Evolutionary conservation across 306 rosid species (phyloP), one percentile per base, ranked within the genome.

Genomic region (Lathyrus sativus): DNA sequence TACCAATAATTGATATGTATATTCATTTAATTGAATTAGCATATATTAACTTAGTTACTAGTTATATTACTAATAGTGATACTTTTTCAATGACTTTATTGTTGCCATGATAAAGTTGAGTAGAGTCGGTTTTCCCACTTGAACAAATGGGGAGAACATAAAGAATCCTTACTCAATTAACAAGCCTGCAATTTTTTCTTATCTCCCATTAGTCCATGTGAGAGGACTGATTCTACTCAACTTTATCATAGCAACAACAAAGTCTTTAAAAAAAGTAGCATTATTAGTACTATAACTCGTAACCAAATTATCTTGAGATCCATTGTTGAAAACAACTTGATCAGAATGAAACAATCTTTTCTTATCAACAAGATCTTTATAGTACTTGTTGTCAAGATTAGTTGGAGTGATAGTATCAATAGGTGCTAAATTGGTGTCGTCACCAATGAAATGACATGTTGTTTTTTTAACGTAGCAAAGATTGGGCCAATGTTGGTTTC

Each of bases 331-430:
- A 28, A 92, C 84, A 75, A 62, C 83, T 79, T 89, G 98, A 31
- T 92, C 98, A 0, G 98, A 89, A 28, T 75, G 84, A 29, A 92
- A 85, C 11, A 92, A 81, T 1, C 93, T 96, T 11, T 89, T 90
- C 1, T 11, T 37, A 55, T 50, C 70, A 19, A 79, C 65, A 2
- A 92, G 84, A 53, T 79, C 79, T 15, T 4, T 48, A 65, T 67
- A 89, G 79, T 92, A 92, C 11, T 11, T 75, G 46, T 87, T 89
- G 14, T 92, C 98, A 43, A 92, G 89, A 0, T 0, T 6, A 4
- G 13, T 53, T 0, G 76, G 67, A 12, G 89, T 69, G 18, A 19
- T 18, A 13, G 74, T 4, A 45, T 92, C 95, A 2, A 89, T 78
- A 9, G 92, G 95, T 35, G 95, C 86, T 43, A 87, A 63, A 45